A percentile compares a stretch with the other conserved stretches of the same genome.
These are phyloP conservation scores for Trichoderma afroharzianum DNA, from an alignment of 2,329 filamentous ascomycete species.

Conservation along the genomic window DNA sequence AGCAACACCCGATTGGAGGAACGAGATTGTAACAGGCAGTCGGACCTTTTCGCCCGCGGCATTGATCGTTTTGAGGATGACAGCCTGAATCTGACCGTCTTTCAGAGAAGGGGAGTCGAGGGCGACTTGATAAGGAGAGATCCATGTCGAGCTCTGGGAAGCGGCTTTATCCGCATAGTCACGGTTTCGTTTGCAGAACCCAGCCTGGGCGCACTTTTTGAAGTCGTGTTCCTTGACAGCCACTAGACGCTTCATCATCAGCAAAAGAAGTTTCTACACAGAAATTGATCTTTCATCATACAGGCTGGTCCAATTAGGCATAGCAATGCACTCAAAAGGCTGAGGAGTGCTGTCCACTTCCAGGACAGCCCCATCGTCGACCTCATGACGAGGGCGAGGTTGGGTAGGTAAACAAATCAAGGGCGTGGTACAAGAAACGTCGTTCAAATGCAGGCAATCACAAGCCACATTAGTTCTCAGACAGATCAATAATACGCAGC, in stretches of 20 bases:
- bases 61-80: conserved; percentile 75
- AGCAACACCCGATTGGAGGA: conserved; percentile 84
- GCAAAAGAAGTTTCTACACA: neutral
- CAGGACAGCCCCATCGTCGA: conserved; percentile 48
- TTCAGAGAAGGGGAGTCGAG: conserved; percentile 70
- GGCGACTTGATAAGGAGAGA: conserved; percentile 74
- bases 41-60: conserved; percentile 62
- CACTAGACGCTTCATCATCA: conserved; percentile 45
- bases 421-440: neutral
- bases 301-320: conserved; percentile 62
- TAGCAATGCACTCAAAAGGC: conserved; percentile 55
- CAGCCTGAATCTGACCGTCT: conserved; percentile 74
- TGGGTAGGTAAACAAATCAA: conserved; percentile 16
- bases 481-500: neutral
- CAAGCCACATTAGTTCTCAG: conserved; percentile 7
- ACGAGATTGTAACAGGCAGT: conserved; percentile 80
- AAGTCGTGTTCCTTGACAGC: conserved; percentile 94
- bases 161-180: conserved; percentile 77
- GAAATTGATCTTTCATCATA: conserved; percentile 37
- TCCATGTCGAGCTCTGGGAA: conserved; percentile 63
- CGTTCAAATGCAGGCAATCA: neutral
- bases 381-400: conserved; percentile 42
- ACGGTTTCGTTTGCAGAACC: conserved; percentile 95
- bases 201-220: conserved; percentile 92
- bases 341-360: conserved; percentile 63